These are phyloP conservation scores for Pseudogymnoascus sp. DNA, from an alignment of 2,329 filamentous ascomycete species.

Conservation along the genomic window DNA sequence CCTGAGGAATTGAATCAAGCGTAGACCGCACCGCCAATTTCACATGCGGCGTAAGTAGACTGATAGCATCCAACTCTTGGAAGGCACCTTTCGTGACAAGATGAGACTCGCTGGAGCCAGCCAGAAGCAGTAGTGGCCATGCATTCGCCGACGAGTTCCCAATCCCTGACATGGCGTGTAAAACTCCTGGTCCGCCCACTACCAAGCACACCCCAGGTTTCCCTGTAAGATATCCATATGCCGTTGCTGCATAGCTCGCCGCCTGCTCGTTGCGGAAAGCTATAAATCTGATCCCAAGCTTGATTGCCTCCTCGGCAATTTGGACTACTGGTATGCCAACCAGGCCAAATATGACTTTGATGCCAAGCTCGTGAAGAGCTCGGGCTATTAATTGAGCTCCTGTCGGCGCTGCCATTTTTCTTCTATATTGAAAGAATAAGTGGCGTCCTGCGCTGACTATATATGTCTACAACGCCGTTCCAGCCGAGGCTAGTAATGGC, in stretches of 20 bases:
- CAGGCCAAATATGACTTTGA: slow-evolving; percentile 26
- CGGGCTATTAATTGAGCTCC: slow-evolving; percentile 24
- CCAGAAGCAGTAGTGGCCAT: slow-evolving; percentile 48
- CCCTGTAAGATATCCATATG: slow-evolving; percentile 52
- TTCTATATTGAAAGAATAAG: slow-evolving; percentile 5
- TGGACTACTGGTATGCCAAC: slow-evolving; percentile 42
- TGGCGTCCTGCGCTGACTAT: slow-evolving; percentile 1
- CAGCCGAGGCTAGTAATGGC: slow-evolving; percentile 6
- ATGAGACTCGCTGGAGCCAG: slow-evolving; percentile 46
- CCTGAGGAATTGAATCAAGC: slow-evolving; percentile 39
- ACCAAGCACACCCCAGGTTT: slow-evolving; percentile 49
- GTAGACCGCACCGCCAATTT: slow-evolving; percentile 42
- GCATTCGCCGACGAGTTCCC: slow-evolving; percentile 46
- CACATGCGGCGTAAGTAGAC: slow-evolving; percentile 44
- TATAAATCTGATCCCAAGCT: slow-evolving; percentile 50
- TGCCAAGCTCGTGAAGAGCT: slow-evolving; percentile 23
- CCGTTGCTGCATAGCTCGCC: slow-evolving; percentile 49
- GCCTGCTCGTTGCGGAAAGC: slow-evolving; percentile 54
- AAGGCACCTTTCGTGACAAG: slow-evolving; percentile 47
- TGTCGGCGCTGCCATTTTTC: slow-evolving; percentile 6
- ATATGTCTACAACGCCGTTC: not conserved
- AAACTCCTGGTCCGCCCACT: slow-evolving; percentile 51
- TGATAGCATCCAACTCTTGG: slow-evolving; percentile 50
- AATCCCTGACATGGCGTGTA: slow-evolving; percentile 51
- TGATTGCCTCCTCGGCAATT: slow-evolving; percentile 50